Base-by-base conservation (phyloP, 805 yeast species). In the Yamadazyma kitorensis region DNA sequence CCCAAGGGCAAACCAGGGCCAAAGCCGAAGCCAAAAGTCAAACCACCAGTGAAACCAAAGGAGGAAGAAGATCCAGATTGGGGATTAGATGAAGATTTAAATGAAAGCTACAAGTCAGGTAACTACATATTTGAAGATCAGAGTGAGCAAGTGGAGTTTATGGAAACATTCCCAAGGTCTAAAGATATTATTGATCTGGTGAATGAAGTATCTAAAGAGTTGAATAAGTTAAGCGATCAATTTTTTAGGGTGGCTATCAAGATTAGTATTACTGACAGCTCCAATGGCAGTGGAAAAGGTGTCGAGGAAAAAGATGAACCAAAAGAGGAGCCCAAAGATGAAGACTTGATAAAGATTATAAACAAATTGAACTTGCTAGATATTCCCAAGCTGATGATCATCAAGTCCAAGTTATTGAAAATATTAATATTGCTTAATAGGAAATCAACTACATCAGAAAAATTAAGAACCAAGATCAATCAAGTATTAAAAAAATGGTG, bases 11-110 rank as follows among this genome's bases (percentile, higher is more conserved):
- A 36, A 27, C 33, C 39, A 16, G 29, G 17, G 24, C 31, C 37
- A 20, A 29, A 27, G 24, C 31, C 31, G 16, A 29, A 33, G 27
- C 14, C 7, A 5, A 36, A 31, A 17, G 23, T 27, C 9, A 19
- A 27, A 12, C 33, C 35, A 24, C 38, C 36, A 30, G 33, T 37
- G 12, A 33, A 36, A 28, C 39, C 38, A 9, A 40, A 42, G 24
- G 37, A 35, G 32, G 47, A 34, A 24, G 31, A 18, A 16, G 63
- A 61, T 34, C 51, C 64, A 6, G 73, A 67, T 49, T 67, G 73
- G 73, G 73, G 73, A 5, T 37, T 66, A 11, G 70, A 63, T 10
- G 68, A 59, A n/a, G 52, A 59, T n/a, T 37, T 49, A 10, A 48
- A 39, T 4, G 59, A 48, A 34, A 48, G 51, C 29, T 35, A 31